Conservation (phyloP, 768 basidiomycete species). For the Coprinellus micaceus region DNA sequence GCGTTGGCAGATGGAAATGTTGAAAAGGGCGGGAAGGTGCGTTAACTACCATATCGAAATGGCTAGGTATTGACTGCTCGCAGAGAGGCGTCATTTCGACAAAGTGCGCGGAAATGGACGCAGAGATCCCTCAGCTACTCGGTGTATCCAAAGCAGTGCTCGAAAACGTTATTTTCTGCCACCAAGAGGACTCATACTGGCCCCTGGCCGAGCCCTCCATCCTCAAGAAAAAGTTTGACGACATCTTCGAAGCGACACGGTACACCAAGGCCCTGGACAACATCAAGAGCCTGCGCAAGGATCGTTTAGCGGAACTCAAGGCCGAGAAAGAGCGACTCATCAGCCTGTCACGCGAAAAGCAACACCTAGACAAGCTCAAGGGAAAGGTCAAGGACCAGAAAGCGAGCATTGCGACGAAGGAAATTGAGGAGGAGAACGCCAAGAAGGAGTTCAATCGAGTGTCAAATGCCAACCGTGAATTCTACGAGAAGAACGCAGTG, state of each 20-base stretch:
- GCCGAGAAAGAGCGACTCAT: constrained; percentile 86
- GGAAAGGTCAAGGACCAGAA: constrained; percentile 60
- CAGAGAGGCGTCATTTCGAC: constrained; percentile 91
- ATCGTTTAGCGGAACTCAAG: constrained; percentile 86
- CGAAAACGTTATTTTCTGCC: constrained; percentile 99
- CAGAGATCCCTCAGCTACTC: constrained; percentile 87
- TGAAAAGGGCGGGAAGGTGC: constrained; percentile 75
- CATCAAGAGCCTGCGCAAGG: constrained; percentile 88
- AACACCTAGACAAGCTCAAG: constrained; percentile 80
- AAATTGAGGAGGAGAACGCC: constrained; percentile 69
- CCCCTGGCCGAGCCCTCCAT: constrained; percentile 86
- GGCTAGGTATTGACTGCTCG: neutral
- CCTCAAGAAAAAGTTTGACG: constrained; percentile 98
- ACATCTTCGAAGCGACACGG: constrained; percentile 97
- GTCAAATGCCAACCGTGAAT: constrained; percentile 67
- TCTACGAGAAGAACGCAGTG: constrained; percentile 78
- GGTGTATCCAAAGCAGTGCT: constrained; percentile 98
- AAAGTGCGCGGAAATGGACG: constrained; percentile 95
- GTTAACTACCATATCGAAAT: constrained; percentile 14
- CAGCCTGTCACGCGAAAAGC: constrained; percentile 75
- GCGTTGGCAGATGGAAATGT: constrained; percentile 59
- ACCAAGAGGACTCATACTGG: constrained; percentile 99
- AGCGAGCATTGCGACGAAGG: constrained; percentile 60
- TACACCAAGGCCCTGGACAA: constrained; percentile 96
- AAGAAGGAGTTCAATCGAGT: constrained; percentile 62